phyloP scores from a whole-genome alignment of 805 yeast species.

The Nadsonia fulvescens region DNA sequence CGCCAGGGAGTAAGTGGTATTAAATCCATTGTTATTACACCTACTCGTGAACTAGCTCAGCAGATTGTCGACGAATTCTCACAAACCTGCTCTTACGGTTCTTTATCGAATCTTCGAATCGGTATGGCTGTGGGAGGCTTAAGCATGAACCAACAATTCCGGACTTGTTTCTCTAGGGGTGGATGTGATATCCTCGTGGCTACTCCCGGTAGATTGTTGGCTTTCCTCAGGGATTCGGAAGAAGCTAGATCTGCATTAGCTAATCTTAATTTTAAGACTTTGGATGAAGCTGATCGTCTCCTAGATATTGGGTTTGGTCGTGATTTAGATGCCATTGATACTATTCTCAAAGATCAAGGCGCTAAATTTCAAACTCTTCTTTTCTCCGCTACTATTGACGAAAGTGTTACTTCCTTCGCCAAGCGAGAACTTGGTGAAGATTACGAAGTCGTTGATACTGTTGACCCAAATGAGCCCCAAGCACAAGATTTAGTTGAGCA shows the following conservation, averaged over 20 bases:
- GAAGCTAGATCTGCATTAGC: constrained; percentile 31
- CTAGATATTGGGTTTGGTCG: constrained; percentile 66
- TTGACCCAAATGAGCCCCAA: constrained; percentile 54
- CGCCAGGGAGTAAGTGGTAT: constrained; percentile 23
- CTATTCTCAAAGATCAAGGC: constrained; percentile 15
- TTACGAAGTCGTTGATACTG: constrained; percentile 41
- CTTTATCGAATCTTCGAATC: constrained; percentile 20
- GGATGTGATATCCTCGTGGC: constrained; percentile 55
- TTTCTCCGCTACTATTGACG: constrained; percentile 78
- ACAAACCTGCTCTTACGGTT: constrained; percentile 24
- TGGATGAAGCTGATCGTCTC: constrained; percentile 85
- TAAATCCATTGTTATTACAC: constrained; percentile 56
- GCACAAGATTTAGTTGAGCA: constrained; percentile 66
- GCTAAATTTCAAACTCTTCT: constrained; percentile 41
- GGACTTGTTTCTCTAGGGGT: constrained; percentile 8
- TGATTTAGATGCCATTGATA: constrained; percentile 41
- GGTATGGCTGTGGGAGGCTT: constrained; percentile 55
- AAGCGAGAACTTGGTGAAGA: constrained; percentile 22
- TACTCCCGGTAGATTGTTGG: constrained; percentile 76
- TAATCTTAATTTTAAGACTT: constrained; percentile 42
- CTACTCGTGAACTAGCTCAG: constrained; percentile 80
- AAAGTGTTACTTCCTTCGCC: constrained; percentile 50
- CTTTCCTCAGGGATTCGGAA: constrained; percentile 31
- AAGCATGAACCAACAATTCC: constrained; percentile 23
- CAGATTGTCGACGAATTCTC: constrained; percentile 56